Conservation (phyloP, 78 protist genomes). For the Mastigamoeba balamuthi region DNA sequence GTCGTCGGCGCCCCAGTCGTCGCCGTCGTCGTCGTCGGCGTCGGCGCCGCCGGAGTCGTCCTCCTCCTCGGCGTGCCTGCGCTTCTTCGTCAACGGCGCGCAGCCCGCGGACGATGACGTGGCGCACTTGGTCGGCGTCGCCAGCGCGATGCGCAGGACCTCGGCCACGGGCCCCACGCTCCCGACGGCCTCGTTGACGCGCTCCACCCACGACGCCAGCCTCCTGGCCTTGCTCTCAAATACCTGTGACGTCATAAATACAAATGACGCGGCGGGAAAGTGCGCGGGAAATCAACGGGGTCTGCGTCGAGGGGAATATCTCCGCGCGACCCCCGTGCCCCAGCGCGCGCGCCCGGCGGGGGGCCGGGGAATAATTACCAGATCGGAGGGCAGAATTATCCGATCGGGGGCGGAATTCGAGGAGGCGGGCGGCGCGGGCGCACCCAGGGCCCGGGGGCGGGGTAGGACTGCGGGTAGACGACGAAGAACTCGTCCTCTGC, state of each 20-base stretch:
- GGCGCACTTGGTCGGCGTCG: no score
- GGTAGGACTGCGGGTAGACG: background rate
- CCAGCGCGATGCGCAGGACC: background rate
- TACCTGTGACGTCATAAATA: no score
- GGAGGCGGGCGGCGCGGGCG: background rate
- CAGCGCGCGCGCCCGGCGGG: no score
- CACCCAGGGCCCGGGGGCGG: background rate
- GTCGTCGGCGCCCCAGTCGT: background rate
- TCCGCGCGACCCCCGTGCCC: no score
- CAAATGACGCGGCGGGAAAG: no score
- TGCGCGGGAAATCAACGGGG: no score
- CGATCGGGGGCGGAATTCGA: background rate
- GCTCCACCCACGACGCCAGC: background rate
- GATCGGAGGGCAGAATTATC: no score
- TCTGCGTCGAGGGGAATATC: no score
- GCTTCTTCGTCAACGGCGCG: background rate
- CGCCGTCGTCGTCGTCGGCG: background rate
- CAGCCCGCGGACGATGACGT: background rate
- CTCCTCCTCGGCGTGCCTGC: background rate
- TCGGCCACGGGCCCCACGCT: background rate
- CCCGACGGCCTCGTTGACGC: background rate
- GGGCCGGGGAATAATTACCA: no score
- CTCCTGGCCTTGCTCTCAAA: background rate
- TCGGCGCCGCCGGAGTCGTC: slow-evolving; percentile 3
- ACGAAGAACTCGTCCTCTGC: background rate